These are phyloP conservation scores for Aspergillus pseudotamarii DNA, from an alignment of 2,329 filamentous ascomycete species.

Conservation along the genomic window DNA sequence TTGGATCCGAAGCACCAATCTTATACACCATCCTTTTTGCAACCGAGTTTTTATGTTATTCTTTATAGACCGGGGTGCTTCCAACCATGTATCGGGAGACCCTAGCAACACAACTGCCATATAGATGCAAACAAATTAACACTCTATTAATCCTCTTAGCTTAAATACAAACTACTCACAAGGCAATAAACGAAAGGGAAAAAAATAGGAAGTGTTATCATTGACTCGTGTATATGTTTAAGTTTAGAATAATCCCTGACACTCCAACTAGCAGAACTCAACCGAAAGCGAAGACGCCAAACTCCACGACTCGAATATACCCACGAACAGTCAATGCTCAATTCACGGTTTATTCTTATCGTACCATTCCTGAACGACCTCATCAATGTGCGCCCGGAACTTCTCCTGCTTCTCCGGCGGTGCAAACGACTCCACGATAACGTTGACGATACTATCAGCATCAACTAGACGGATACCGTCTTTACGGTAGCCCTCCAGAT, in stretches of 20 bases:
- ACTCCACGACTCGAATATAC: not conserved
- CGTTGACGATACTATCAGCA: not conserved
- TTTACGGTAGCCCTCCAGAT: not conserved
- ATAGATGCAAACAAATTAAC: no score
- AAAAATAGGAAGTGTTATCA: not conserved
- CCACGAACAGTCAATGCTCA: not conserved
- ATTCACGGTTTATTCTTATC: not conserved
- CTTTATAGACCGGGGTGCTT: no score
- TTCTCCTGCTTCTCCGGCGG: not conserved
- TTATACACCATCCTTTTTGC: no score
- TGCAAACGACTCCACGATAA: constrained; percentile 12
- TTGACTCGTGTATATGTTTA: not conserved
- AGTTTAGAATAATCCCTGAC: not conserved
- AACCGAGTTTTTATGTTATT: no score
- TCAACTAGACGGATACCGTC: not conserved
- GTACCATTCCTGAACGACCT: constrained; percentile 7
- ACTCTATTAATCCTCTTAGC: no score
- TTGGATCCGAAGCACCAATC: no score
- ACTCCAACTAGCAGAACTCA: not conserved
- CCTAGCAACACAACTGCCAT: no score
- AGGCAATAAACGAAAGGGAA: no score
- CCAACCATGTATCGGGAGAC: no score
- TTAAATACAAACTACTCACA: no score
- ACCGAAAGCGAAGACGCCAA: not conserved
- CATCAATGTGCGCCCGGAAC: not conserved